A percentile compares a stretch with the other conserved stretches of the same genome.
Conservation (phyloP, 352 stramenopile species). For the Phytophthora meadii region DNA sequence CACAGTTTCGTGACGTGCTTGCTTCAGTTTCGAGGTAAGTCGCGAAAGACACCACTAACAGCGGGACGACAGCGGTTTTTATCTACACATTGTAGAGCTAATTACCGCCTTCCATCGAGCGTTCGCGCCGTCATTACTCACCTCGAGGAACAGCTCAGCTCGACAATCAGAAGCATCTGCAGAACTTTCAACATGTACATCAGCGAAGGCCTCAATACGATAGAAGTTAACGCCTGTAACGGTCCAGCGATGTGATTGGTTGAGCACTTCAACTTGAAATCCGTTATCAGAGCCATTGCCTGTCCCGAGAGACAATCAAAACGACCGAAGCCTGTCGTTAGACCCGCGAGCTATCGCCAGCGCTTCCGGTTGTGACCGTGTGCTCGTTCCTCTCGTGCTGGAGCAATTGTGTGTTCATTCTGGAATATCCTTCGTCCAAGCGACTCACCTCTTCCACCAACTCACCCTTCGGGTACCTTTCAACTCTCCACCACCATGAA, state of each 20-base stretch:
- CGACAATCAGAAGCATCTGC: background rate
- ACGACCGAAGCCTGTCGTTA: constrained; percentile 7
- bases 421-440: constrained; percentile 25
- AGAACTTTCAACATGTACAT: too few relatives aligned
- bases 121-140: constrained; percentile 1
- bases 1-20: too few relatives aligned
- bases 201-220: too few relatives aligned
- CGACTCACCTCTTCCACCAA: background rate
- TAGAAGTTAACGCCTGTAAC: too few relatives aligned
- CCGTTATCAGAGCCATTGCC: constrained; percentile 31
- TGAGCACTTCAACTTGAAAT: constrained; percentile 28
- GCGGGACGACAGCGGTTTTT: too few relatives aligned
- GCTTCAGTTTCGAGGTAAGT: too few relatives aligned
- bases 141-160: background rate
- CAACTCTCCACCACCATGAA: constrained; percentile 33
- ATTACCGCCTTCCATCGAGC: too few relatives aligned
- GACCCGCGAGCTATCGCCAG: constrained; percentile 1
- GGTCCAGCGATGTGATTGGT: constrained; percentile 14
- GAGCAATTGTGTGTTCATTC: constrained; percentile 18
- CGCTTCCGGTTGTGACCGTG: background rate
- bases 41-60: too few relatives aligned
- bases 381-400: background rate
- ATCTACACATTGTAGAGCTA: too few relatives aligned
- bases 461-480: constrained; percentile 6
- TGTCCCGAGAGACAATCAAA: constrained; percentile 19